These are phyloP conservation scores for Graphilbum sp. DNA, from an alignment of 2,329 filamentous ascomycete genomes.

Conservation along the genomic window DNA sequence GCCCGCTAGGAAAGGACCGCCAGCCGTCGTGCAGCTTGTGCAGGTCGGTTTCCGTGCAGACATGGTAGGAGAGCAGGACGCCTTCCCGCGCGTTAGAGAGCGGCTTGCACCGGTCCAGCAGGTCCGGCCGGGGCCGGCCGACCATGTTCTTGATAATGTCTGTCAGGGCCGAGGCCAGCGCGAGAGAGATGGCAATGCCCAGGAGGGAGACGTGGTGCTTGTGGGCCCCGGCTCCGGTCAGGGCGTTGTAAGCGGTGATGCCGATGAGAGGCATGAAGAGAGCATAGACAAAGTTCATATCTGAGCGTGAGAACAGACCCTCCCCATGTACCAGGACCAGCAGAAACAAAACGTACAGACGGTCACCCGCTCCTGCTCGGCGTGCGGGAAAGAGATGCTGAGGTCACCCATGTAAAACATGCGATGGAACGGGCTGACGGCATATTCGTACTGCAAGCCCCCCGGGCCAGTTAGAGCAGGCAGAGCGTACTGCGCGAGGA, in stretches of 20 bases:
- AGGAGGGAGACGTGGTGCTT: slow-evolving; percentile 78
- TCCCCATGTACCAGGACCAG: not conserved
- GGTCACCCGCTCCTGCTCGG: slow-evolving; percentile 66
- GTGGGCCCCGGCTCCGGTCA: slow-evolving; percentile 47
- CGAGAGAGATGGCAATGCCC: slow-evolving; percentile 59
- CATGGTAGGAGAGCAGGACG: slow-evolving; percentile 43
- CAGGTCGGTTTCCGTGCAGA: slow-evolving; percentile 56
- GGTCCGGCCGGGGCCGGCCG: slow-evolving; percentile 44
- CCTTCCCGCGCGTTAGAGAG: slow-evolving; percentile 27
- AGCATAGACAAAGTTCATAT: slow-evolving; percentile 66
- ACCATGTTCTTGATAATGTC: slow-evolving; percentile 84
- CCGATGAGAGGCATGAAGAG: slow-evolving; percentile 52
- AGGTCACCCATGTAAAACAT: slow-evolving; percentile 85
- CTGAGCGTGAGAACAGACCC: slow-evolving; percentile 15
- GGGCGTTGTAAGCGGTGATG: slow-evolving; percentile 48
- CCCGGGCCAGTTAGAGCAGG: too few relatives aligned
- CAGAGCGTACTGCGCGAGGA: too few relatives aligned
- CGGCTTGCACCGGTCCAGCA: slow-evolving; percentile 65
- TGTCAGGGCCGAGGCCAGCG: slow-evolving; percentile 69
- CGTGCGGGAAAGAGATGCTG: slow-evolving; percentile 73
- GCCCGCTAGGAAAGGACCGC: slow-evolving; percentile 69
- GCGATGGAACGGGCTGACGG: slow-evolving; percentile 77
- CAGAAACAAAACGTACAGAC: slow-evolving; percentile 37
- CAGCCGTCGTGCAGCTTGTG: slow-evolving; percentile 67
- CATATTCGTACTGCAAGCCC: slow-evolving; percentile 50